Base-by-base conservation (phyloP, 768 basidiomycete genomes). In the Steccherinum ochraceum region DNA sequence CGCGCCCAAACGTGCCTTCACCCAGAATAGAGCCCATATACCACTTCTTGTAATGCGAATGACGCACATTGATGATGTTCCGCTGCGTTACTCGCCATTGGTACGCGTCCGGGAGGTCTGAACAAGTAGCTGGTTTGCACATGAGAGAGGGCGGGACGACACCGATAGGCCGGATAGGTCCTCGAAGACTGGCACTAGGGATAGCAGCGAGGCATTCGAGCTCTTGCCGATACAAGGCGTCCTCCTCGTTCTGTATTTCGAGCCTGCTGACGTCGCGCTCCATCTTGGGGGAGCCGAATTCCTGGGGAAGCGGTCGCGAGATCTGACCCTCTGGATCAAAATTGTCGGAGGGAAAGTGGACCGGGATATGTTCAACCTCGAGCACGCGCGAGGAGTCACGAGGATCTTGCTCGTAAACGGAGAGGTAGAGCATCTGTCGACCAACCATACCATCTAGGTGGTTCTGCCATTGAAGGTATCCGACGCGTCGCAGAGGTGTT, bases 1-100 rank as follows among this genome's bases (percentile, higher is more conserved):
- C 62, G 4, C 41, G 51, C 2, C 57, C 58, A 24, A 51, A 61
- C 16, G 53, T 48, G 24, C 61, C 61, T 18, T 56, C 42, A 10
- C 59, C 59, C 0, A 59, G 42, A 16, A 52, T 18, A 2, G 50
- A 58, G 2, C 44, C 54, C 24, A 24, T 46, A 23, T 51, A 3
- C 51, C 56, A 57, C 16, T 35, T 35, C 30, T 7, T 35, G 30
- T 16, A 16, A 7, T 7, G 7, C 30, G 7, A 7, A 35, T 7
- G 30, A 16, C 7, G 16, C 16, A 35, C 30, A 16, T 16, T 16
- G 30, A 35, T 35, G 30, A 35, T 16, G 30, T 35, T 35, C 30
- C 16, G 7, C 30, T 35, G 30, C 7, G 30, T 35, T 7, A 35
- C 30, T 16, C 16, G 7, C 30, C 30, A 35, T 16, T 35, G 30